These are phyloP conservation scores for Cercophora scortea DNA, from an alignment of 495 filamentous ascomycete species.

Conservation along the genomic window DNA sequence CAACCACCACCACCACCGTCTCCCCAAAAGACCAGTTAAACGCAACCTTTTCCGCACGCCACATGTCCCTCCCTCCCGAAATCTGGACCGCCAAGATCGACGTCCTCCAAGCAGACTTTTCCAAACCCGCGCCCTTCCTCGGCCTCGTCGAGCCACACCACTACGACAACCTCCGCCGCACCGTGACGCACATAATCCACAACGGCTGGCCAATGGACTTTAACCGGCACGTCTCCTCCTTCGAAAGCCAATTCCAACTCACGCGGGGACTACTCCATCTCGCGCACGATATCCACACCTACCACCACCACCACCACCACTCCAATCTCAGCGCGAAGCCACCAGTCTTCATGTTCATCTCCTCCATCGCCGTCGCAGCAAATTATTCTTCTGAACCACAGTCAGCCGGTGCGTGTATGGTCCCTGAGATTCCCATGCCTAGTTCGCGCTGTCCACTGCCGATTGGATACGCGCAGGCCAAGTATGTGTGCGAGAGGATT, in stretches of 20 bases:
- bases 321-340: not conserved
- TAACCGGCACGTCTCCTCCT: not conserved
- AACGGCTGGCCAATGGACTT: conserved; percentile 7
- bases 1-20: not conserved
- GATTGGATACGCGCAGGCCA: not conserved
- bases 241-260: not conserved
- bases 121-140: not conserved
- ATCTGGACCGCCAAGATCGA: not conserved
- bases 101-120: not conserved
- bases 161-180: not conserved
- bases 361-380: not conserved
- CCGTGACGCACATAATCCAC: not conserved
- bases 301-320: too few species aligned
- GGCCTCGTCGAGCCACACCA: not conserved
- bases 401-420: not conserved
- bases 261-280: not conserved
- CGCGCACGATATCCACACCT: not conserved
- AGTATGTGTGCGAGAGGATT: not conserved
- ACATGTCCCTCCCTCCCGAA: too few species aligned
- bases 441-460: not conserved
- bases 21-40: too few species aligned
- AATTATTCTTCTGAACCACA: not conserved
- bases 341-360: not conserved
- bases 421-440: not conserved
- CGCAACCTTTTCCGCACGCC: too few species aligned